Base-by-base conservation (phyloP, 2,329 filamentous ascomycete genomes). In the Fusarium citri region DNA sequence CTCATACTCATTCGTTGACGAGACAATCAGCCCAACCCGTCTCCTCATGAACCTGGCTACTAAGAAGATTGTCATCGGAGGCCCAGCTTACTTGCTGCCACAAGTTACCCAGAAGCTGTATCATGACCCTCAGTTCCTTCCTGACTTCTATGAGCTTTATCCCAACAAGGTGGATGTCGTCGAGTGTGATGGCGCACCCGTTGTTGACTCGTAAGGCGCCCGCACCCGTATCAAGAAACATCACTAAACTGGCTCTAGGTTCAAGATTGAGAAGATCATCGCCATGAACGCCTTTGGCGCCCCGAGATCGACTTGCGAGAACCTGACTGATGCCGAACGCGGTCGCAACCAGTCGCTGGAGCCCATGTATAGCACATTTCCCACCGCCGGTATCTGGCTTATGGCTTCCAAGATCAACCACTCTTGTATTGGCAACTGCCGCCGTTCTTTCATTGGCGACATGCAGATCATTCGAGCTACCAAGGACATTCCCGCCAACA, bases 201-300 rank as follows among this genome's bases (percentile, higher is more conserved):
- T 37, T 3, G 5, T 37, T n/a, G 34, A 37, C 34, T 37, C 5
- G 34, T 37, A 37, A 37, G 18, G 9, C n/a, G 16, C 5, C 4
- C 34, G 0, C 2, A 37, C 1, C 34, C 9, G 3, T 37, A 11
- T 37, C 34, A 4, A n/a, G 16, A n/a, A n/a, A 3, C 18, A 37
- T n/a, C 0, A 37, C 16, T 37, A n/a, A 37, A 1, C 1, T 0
- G 3, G 18, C 1, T 1, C 2, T 37, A 37, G 34, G 9, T 37
- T 37, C 18, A 37, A 37, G 16, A n/a, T 37, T 37, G 34, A 37
- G 34, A 37, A 37, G 34, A 37, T 37, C 1, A 37, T 37, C 16
- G 34, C 34, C 34, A 37, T 37, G 34, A 37, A 37, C 16, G 34
- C 34, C 34, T 37, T 37, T 37, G 34, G 34, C 9, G 34, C 34